Evolutionary conservation across 2,329 filamentous ascomycete species (phyloP).

Genomic region (Fusarium aywerte): DNA sequence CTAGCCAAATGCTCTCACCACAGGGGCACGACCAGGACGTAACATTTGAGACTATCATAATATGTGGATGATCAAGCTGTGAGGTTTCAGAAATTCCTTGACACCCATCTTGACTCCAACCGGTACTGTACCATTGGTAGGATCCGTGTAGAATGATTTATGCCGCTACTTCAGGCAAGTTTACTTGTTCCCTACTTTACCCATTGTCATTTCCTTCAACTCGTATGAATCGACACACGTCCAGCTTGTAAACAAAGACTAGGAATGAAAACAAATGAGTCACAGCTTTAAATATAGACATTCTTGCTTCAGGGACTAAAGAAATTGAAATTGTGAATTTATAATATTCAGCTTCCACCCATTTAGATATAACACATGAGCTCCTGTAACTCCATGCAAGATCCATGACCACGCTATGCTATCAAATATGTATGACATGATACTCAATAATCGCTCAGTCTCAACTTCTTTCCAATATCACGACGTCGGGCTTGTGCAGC

Average conservation of each 20-base stretch:
- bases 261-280: not conserved
- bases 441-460: conserved; percentile 73
- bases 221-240: not conserved
- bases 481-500: conserved; percentile 68
- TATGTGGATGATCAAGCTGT: not conserved
- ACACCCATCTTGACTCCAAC: not conserved
- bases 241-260: not conserved
- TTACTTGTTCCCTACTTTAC: not conserved
- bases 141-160: not conserved
- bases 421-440: conserved; percentile 1
- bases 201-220: not conserved
- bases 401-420: conserved; percentile 26
- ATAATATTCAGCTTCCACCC: not conserved
- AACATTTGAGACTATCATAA: not conserved
- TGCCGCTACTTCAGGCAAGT: not conserved
- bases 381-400: conserved; percentile 35
- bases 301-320: not conserved
- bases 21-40: not conserved
- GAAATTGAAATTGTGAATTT: not conserved
- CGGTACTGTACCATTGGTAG: not conserved
- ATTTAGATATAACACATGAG: conserved; percentile 19
- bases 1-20: not conserved
- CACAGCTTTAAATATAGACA: not conserved
- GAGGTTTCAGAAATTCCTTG: not conserved
- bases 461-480: conserved; percentile 79